Conservation (phyloP, 1,139 yeast genomes). For the Torulaspora pretoriensis region DNA sequence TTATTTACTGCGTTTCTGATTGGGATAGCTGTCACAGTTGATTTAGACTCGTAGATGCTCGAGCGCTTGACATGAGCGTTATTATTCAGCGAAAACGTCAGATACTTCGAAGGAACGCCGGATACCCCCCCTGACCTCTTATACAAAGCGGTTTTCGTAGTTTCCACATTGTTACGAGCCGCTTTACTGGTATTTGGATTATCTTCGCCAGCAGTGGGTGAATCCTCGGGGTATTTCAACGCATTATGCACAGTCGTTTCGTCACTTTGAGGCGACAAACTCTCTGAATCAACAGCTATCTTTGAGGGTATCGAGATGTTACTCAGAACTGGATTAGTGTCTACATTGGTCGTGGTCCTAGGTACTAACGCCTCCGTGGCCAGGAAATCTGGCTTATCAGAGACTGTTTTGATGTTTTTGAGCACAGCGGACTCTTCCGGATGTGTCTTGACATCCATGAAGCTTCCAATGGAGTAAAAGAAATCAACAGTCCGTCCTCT, state of each 20-base stretch:
- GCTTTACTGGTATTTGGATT: not conserved
- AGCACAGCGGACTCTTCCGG: not conserved
- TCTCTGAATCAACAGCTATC: conserved; percentile 2
- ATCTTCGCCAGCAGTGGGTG: not conserved
- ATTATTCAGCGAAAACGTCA: conserved; percentile 27
- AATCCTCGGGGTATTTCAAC: not conserved
- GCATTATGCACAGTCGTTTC: not conserved
- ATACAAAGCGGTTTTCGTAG: conserved; percentile 1
- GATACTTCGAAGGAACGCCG: conserved; percentile 11
- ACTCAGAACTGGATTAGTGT: conserved; percentile 31
- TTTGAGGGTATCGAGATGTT: conserved; percentile 23
- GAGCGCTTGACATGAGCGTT: conserved; percentile 31
- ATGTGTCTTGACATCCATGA: not conserved
- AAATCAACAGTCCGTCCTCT: not conserved
- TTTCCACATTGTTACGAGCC: not conserved
- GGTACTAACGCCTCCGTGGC: conserved; percentile 20
- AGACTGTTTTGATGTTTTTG: conserved; percentile 5
- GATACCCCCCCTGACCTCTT: conserved; percentile 1
- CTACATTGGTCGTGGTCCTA: conserved; percentile 32
- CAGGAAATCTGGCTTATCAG: conserved; percentile 23
- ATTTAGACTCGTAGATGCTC: conserved; percentile 35
- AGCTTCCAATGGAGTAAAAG: not conserved
- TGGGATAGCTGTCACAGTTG: conserved; percentile 36
- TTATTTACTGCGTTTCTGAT: conserved; percentile 24
- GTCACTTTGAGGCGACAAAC: not conserved